Evolutionary conservation across 1,284 basidiomycete species (phyloP), one percentile per base, ranked within the genome.

Genomic region (Malassezia yamatoensis): DNA sequence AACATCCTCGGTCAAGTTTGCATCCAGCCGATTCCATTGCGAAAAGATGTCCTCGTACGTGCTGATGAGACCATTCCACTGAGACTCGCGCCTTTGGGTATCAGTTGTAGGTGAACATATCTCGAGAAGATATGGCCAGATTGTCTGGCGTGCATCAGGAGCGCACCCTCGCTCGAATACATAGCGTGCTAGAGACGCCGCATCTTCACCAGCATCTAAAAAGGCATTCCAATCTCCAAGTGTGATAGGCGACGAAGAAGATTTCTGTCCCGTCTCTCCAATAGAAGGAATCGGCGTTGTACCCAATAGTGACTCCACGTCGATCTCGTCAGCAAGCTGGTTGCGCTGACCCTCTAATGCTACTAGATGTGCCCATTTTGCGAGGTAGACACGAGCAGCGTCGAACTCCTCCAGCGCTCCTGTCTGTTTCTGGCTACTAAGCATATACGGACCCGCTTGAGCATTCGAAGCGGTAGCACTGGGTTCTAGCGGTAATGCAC

Each of bases 331-430:
- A 16, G 62, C 53, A 18, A 50, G 16, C 7, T 36, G 48, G 51
- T 57, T 57, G 48, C 49, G 49, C 32, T 75, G 73, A 11, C 72
- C 75, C 47, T 74, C 71, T 16, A 68, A 68, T 0, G 75, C 93
- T 0, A 98, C 93, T 44, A 90, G 85, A 21, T 90, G 80, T 0
- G 94, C 93, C 94, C 94, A 99, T 32, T 88, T 82, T 1, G 94
- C 94, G 8, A 99, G 81, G 74, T 96, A 98, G 5, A 98, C 88
- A 3, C 93, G 80, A 0, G 94, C 93, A 54, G 86, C 87, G 75
- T 98, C 94, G 73, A 93, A 98, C 72, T 94, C 98, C 48, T 71
- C 64, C 34, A 55, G 59, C 6, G 64, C 62, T 24, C 60, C 59
- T 37, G 61, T 55, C 45, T 61, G 60, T 63, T 54, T 1, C 49